A percentile compares a stretch with the other conserved stretches of the same genome.
phyloP scores from a whole-genome alignment of 2,329 filamentous ascomycete genomes.

The Endothia cerciana region DNA sequence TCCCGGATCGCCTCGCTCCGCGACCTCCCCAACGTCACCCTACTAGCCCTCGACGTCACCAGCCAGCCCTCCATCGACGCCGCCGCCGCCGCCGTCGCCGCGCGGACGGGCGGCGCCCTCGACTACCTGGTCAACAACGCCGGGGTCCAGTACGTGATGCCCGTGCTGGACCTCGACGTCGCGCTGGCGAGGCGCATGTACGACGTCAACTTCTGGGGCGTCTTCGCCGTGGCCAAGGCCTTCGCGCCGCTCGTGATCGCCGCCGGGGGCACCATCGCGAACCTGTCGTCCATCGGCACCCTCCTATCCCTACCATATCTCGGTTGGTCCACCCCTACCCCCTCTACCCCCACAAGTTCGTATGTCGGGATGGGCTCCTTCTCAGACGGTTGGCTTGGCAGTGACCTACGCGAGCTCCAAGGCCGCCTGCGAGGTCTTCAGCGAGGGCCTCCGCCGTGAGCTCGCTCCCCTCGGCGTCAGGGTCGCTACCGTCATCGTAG shows the following conservation, averaged over 20 bases:
- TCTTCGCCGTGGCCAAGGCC: slow-evolving; percentile 57
- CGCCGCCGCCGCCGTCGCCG: slow-evolving; percentile 19
- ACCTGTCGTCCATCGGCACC: slow-evolving; percentile 57
- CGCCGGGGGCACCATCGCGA: slow-evolving; percentile 55
- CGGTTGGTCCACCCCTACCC: slow-evolving; percentile 28
- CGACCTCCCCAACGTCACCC: slow-evolving; percentile 27
- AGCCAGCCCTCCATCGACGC: slow-evolving; percentile 34
- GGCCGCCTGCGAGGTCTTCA: slow-evolving; percentile 14
- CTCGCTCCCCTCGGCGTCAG: slow-evolving; percentile 57
- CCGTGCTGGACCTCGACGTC: slow-evolving; percentile 54
- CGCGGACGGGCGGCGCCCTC: slow-evolving; percentile 2
- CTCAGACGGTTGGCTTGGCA: slow-evolving; percentile 59
- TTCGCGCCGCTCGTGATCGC: slow-evolving; percentile 55
- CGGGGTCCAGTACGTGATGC: slow-evolving; percentile 46
- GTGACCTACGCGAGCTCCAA: slow-evolving; percentile 53
- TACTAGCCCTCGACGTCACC: slow-evolving; percentile 40
- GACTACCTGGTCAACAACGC: slow-evolving; percentile 64
- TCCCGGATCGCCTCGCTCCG: slow-evolving; percentile 34
- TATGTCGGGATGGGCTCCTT: slow-evolving; percentile 31
- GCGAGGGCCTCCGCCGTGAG: slow-evolving; percentile 49
- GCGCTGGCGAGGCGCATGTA: slow-evolving; percentile 42
- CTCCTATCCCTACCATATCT: slow-evolving; percentile 34
- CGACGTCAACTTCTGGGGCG: slow-evolving; percentile 60
- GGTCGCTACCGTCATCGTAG: slow-evolving; percentile 61
- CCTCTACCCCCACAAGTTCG: slow-evolving; percentile 54